Evolutionary conservation across 73 alveolate species (phyloP).

Genomic region (Tetrahymena malaccensis): DNA sequence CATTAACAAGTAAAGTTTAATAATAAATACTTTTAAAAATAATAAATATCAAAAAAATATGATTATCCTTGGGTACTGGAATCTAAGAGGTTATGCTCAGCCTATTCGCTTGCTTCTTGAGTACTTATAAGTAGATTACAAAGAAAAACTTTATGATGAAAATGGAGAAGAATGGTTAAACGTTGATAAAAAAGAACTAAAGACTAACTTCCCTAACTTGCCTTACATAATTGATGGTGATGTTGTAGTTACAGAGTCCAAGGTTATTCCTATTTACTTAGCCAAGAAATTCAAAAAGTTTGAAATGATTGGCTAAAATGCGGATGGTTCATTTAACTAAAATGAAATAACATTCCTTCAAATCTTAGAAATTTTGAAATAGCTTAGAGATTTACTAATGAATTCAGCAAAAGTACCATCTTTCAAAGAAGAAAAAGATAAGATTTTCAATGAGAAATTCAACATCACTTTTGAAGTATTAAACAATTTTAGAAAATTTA

Average conservation of each 20-base stretch:
- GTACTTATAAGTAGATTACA: background rate
- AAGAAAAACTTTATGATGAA: background rate
- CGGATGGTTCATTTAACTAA: background rate
- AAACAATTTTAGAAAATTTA: background rate
- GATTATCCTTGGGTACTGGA: background rate
- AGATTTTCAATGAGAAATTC: background rate
- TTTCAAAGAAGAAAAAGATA: background rate
- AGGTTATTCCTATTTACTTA: background rate
- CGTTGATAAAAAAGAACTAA: background rate
- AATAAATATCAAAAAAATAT: background rate
- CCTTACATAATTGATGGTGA: background rate
- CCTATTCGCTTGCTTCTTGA: background rate
- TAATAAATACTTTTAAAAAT: background rate
- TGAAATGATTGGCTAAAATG: background rate
- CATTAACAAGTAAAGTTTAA: too few species aligned
- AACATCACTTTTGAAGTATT: background rate
- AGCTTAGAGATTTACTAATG: background rate
- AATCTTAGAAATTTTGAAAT: background rate
- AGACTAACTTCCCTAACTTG: background rate
- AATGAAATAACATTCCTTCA: background rate
- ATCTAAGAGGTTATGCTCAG: background rate
- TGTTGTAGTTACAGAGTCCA: background rate
- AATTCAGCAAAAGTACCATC: background rate
- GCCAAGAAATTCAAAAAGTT: background rate
- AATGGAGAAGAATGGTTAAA: background rate